phyloP scores from a whole-genome alignment of 352 stramenopile species.

The Pythium insidiosum region DNA sequence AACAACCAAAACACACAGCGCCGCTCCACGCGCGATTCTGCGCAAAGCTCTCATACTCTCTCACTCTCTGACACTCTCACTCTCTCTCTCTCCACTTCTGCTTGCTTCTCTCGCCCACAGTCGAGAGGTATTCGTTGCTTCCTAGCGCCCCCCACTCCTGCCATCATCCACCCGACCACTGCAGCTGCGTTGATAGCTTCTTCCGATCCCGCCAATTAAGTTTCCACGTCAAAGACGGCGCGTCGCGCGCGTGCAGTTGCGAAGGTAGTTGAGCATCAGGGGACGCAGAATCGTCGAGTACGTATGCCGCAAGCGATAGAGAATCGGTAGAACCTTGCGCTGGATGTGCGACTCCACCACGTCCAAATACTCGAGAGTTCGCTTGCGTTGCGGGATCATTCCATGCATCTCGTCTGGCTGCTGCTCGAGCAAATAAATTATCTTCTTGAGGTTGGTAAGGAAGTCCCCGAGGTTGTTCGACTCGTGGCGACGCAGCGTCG shows the following conservation, averaged over 20 bases:
- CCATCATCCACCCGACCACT: too few species aligned
- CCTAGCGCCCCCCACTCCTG: too few species aligned
- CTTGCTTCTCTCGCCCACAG: too few species aligned
- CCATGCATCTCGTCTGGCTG: constrained; percentile 60
- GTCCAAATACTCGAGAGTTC: constrained; percentile 69
- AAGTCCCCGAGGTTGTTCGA: constrained; percentile 80
- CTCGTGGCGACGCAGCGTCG: constrained; percentile 62
- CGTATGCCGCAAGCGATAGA: constrained; percentile 64
- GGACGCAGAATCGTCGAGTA: constrained; percentile 74
- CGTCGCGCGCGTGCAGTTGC: constrained; percentile 51
- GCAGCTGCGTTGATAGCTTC: too few species aligned
- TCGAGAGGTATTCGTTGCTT: too few species aligned
- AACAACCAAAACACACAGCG: too few species aligned
- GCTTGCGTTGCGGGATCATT: constrained; percentile 68
- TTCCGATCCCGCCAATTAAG: too few species aligned
- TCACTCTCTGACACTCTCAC: too few species aligned
- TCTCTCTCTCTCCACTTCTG: too few species aligned
- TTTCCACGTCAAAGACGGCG: constrained; percentile 18
- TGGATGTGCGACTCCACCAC: constrained; percentile 81
- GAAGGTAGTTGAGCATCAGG: constrained; percentile 73
- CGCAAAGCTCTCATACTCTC: too few species aligned
- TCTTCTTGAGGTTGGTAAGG: constrained; percentile 81
- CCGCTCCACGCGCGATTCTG: too few species aligned
- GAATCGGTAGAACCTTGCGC: constrained; percentile 75
- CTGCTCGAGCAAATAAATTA: constrained; percentile 87